These are phyloP conservation scores for Magnaporthales sp. DNA, from an alignment of 2,329 filamentous ascomycete species.

Conservation along the genomic window DNA sequence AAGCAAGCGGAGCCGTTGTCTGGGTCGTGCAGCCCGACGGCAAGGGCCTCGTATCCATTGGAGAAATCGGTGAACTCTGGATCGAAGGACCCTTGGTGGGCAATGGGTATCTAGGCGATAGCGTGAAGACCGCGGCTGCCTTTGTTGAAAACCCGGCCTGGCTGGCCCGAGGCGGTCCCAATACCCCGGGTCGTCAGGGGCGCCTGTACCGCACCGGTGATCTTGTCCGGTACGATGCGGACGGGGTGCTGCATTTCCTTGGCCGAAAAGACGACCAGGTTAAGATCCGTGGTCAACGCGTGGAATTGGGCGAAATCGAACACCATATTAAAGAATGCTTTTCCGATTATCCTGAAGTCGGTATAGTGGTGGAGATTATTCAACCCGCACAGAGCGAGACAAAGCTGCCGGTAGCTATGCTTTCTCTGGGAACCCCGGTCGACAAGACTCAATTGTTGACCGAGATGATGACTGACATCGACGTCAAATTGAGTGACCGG, in stretches of 20 bases:
- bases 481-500: slow-evolving; percentile 21
- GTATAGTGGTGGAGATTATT: slow-evolving; percentile 19
- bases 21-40: too few relatives aligned
- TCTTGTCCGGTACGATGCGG: too few relatives aligned
- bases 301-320: slow-evolving; percentile 28
- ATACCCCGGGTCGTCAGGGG: slow-evolving; percentile 10
- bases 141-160: too few relatives aligned
- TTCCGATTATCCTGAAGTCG: slow-evolving; percentile 11
- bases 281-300: slow-evolving; percentile 44
- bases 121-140: too few relatives aligned
- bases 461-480: slow-evolving; percentile 20
- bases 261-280: slow-evolving; percentile 46
- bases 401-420: neutral
- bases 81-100: too few relatives aligned
- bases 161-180: too few relatives aligned
- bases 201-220: neutral
- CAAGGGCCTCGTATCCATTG: too few relatives aligned
- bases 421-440: slow-evolving; percentile 12
- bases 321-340: too few relatives aligned
- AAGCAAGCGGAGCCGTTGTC: neutral
- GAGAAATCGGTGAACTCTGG: too few relatives aligned
- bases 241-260: too few relatives aligned
- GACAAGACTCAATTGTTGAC: neutral
- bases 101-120: too few relatives aligned
- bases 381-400: slow-evolving; percentile 13